phyloP scores from a whole-genome alignment of 75 land plant species.

The Cryptomeria japonica region DNA sequence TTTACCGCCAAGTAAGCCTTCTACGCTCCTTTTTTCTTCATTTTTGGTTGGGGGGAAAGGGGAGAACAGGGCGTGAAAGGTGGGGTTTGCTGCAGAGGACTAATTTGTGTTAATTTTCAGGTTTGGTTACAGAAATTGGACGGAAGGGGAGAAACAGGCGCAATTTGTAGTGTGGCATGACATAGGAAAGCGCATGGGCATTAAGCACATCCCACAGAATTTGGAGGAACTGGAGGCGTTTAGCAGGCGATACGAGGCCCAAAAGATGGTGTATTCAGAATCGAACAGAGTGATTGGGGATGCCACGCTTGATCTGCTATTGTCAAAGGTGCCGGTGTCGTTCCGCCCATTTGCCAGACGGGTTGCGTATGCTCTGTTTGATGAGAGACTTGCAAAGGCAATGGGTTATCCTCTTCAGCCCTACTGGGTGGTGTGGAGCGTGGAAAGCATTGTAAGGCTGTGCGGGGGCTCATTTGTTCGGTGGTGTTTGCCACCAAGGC shows the following conservation, averaged over 20 bases:
- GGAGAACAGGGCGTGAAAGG: no score
- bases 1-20: conserved; percentile 12
- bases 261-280: conserved; percentile 19
- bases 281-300: conserved; percentile 23
- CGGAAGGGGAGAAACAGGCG: conserved; percentile 16
- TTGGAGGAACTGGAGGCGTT: conserved; percentile 16
- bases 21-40: not conserved
- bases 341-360: conserved; percentile 7
- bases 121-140: conserved; percentile 25
- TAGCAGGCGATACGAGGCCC: conserved; percentile 12
- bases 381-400: conserved; percentile 18
- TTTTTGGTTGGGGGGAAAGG: no score
- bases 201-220: conserved; percentile 20
- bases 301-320: conserved; percentile 8
- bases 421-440: conserved; percentile 5
- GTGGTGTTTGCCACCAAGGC: conserved; percentile 3
- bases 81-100: not conserved
- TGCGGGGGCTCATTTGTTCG: not conserved
- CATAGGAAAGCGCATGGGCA: conserved; percentile 27
- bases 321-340: not conserved
- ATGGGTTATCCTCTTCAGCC: conserved; percentile 28
- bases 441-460: not conserved
- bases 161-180: conserved; percentile 25
- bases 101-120: not conserved
- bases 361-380: conserved; percentile 13